Base-by-base conservation (phyloP, 306 rosid species). In the Ormosia emarginata region DNA sequence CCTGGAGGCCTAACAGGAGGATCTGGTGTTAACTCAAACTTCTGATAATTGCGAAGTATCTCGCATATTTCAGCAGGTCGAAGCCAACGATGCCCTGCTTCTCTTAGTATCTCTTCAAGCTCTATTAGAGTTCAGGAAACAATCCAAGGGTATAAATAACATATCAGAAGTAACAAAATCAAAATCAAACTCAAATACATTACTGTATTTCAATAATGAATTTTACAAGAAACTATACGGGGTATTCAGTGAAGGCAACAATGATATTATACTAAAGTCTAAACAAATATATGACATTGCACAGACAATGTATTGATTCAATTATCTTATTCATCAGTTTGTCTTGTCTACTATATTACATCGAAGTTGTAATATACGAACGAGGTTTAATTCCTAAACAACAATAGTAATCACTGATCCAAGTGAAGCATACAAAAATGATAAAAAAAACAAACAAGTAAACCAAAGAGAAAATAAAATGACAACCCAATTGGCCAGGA, bases 61-160 rank as follows among this genome's bases (percentile, higher is more conserved):
- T 89, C 89, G 15, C 92, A 87, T 56, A 92, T 88, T 84, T 92
- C 97, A 75, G 86, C 80, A 1, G 97, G 92, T 24, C 95, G 87
- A 56, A 92, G 92, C 97, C 97, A 91, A 6, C 97, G 90, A 43
- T 81, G 82, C 59, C 76, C 83, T 33, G 95, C 91, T 84, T 92
- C 95, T 59, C 50, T 83, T 30, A 92, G 67, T 71, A 92, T 87
- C 77, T 82, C 84, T 47, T 34, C 81, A 82, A 86, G 85, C 59
- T 74, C 89, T 90, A 82, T 17, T 7, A 76, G 47, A 62, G 41
- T 78, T 59, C 68, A 74, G 56, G 29, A 74, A 61, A 61, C 33
- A 56, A 12, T 39, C 11, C 53, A 29, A 78, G 39, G 17, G 47
- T 56, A 18, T 43, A 18, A 37, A 52, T 50, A 12, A 46, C 32